Base-by-base conservation (phyloP, 345 rosid species). In the Limnanthes douglasii region DNA sequence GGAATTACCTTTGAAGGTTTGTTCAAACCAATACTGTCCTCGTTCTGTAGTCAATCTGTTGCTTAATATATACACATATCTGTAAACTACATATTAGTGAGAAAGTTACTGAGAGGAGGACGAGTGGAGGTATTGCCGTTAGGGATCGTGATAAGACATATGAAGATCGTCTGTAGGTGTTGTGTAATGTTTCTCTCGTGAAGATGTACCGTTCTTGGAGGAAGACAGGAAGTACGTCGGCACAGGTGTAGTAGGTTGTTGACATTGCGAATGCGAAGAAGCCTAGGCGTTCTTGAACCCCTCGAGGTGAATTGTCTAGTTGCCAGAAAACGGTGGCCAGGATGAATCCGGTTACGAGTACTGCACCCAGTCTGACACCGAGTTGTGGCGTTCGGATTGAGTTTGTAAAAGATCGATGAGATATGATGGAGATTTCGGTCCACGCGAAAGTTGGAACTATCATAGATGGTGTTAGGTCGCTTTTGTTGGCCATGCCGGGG, bases 131-230 rank as follows among this genome's bases (percentile, higher is more conserved):
- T 2, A 79, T 28, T 0, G 53, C 62, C 1, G 43, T 53, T 2
- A 79, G 35, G 0, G 81, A 55, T 22, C 66, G 83, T 2, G 92
- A 72, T 18, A 79, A 33, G 2, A 72, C 80, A 37, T 79, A 79
- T 3, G 92, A 79, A 2, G 62, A 64, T 37, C 92, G 53, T 13
- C 92, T 30, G 25, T 79, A 79, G 0, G 85, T 78, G 13, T 75
- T 79, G 41, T 79, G 43, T 18, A 96, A 88, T 0, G 98, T 90
- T 46, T 90, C 98, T 29, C 98, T 63, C 93, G 84, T 72, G 94
- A 84, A 90, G 45, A 90, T 90, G 64, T 90, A 80, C 34, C 98
- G 56, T 36, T 90, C 94, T 43, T 84, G 98, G 42, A 90, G 85
- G 33, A 90, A 90, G 2, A 80, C 94, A 0, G 98, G 98, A 1